Evolutionary conservation across 495 filamentous ascomycete genomes (phyloP).

Genomic region (Penicillium mononematosum): DNA sequence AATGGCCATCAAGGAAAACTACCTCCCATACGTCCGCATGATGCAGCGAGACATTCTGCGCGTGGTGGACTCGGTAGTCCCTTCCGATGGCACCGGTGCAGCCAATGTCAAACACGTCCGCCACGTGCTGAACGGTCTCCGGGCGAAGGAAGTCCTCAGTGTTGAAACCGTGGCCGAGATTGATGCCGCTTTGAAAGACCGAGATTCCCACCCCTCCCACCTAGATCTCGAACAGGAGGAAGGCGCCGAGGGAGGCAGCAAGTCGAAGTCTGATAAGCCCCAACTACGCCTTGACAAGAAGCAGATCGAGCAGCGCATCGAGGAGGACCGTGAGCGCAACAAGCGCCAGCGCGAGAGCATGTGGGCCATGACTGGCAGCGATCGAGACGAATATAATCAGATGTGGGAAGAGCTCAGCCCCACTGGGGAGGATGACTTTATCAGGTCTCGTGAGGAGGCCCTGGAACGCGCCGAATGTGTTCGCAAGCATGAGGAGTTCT

Average conservation of each 20-base stretch:
- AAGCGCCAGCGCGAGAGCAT: conserved; percentile 85
- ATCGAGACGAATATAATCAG: conserved; percentile 62
- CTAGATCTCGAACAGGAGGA: conserved; percentile 43
- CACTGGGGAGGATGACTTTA: conserved; percentile 77
- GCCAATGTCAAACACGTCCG: conserved; percentile 93
- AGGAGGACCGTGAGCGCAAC: conserved; percentile 93
- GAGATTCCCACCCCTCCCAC: conserved; percentile 54
- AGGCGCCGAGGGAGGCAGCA: conserved; percentile 25
- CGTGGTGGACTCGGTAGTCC: conserved; percentile 79
- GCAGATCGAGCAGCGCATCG: conserved; percentile 91
- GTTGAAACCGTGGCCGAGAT: conserved; percentile 71
- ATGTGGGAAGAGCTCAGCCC: conserved; percentile 80
- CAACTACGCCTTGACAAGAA: conserved; percentile 68
- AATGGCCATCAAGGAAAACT: conserved; percentile 70
- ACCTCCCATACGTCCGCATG: conserved; percentile 80
- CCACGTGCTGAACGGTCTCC: conserved; percentile 69
- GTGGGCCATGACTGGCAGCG: conserved; percentile 71
- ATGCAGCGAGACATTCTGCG: conserved; percentile 89
- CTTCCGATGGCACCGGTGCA: conserved; percentile 82
- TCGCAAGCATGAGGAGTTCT: conserved; percentile 12
- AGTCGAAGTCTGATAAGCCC: conserved; percentile 31
- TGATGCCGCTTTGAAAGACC: conserved; percentile 72
- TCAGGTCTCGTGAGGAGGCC: conserved; percentile 69
- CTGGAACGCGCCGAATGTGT: conserved; percentile 48
- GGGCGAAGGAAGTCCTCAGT: conserved; percentile 64